Conservation (phyloP, 1,139 yeast genomes). For the Blastobotrys serpentis region DNA sequence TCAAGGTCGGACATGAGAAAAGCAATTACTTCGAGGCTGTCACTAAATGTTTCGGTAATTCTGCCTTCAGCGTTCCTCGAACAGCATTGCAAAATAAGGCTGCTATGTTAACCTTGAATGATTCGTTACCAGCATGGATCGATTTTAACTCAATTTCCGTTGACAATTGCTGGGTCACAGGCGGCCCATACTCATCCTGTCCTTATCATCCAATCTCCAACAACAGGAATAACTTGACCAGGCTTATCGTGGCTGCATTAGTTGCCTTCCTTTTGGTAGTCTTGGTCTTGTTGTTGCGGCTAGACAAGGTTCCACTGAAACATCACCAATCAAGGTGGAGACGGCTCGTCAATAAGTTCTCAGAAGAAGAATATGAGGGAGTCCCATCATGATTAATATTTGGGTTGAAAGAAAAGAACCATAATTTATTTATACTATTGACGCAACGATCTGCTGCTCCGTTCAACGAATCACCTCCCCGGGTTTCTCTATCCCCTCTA, state of each 20-base stretch:
- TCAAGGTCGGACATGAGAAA: constrained; percentile 45
- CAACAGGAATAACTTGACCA: constrained; percentile 55
- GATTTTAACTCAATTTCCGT: constrained; percentile 78
- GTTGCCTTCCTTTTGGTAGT: constrained; percentile 53
- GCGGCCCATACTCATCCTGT: constrained; percentile 76
- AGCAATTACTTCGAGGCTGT: constrained; percentile 55
- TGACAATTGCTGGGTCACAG: constrained; percentile 78
- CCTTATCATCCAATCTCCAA: constrained; percentile 63
- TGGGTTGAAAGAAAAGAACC: neutral
- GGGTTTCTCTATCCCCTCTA: constrained; percentile 46
- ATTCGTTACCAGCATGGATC: constrained; percentile 57
- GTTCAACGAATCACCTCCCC: constrained; percentile 29
- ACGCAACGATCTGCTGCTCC: too few relatives aligned
- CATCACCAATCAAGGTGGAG: constrained; percentile 59
- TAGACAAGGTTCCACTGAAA: constrained; percentile 48
- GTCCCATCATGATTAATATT: constrained; percentile 50
- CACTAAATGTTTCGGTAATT: constrained; percentile 51
- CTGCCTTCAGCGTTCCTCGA: constrained; percentile 56
- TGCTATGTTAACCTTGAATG: constrained; percentile 21
- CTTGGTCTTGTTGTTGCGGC: constrained; percentile 39
- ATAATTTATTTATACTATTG: constrained; percentile 2
- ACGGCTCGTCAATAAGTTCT: constrained; percentile 45
- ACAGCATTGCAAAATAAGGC: constrained; percentile 49
- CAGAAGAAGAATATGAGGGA: constrained; percentile 57
- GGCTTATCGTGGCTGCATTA: constrained; percentile 65